phyloP scores from a whole-genome alignment of 306 rosid species.

The Casuarina cunninghamiana region DNA sequence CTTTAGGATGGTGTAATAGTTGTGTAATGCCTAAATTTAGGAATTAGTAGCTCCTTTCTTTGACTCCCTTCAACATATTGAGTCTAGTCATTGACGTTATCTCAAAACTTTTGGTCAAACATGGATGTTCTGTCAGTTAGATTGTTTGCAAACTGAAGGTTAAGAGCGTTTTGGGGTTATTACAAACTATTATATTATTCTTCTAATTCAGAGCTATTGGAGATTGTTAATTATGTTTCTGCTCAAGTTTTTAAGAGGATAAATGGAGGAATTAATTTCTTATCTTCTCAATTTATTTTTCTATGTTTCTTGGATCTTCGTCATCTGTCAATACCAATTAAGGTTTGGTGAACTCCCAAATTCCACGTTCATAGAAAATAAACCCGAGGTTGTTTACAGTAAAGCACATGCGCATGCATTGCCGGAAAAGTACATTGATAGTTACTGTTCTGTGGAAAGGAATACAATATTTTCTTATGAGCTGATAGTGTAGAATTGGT shows the following conservation, averaged over 20 bases:
- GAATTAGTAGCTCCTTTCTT: not conserved
- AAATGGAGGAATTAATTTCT: not conserved
- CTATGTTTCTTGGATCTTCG: not conserved
- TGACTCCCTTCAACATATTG: not conserved
- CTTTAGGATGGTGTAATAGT: not conserved
- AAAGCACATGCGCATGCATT: not conserved
- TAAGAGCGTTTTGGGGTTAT: not conserved
- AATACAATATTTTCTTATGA: not conserved
- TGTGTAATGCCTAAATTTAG: not conserved
- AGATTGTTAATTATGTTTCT: not conserved
- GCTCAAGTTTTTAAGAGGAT: not conserved
- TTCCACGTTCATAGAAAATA: not conserved
- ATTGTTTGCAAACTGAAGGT: not conserved
- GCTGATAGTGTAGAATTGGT: slow-evolving; percentile 3
- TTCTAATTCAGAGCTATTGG: not conserved
- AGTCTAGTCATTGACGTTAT: not conserved
- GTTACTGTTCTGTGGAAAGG: not conserved
- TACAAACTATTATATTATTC: not conserved
- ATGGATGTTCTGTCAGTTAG: not conserved
- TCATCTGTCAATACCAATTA: not conserved
- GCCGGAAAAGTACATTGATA: not conserved
- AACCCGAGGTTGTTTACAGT: not conserved
- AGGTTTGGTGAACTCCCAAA: not conserved
- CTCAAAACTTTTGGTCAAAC: not conserved
- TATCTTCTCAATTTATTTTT: not conserved